These are phyloP conservation scores for Bauhinia variegata DNA, from an alignment of 306 rosid species.

Conservation along the genomic window DNA sequence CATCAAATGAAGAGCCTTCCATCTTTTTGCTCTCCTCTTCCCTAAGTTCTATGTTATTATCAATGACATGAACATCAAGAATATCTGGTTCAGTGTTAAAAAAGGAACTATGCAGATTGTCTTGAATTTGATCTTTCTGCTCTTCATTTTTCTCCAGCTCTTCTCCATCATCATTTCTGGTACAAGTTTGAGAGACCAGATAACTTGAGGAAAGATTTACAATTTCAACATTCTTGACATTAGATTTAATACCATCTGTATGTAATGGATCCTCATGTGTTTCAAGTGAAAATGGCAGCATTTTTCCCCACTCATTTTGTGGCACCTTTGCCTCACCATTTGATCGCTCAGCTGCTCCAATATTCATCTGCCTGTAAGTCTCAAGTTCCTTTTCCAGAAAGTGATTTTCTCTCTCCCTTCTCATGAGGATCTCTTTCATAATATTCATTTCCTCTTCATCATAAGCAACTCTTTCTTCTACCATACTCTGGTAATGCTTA, in stretches of 20 bases:
- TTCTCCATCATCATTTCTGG: slow-evolving; percentile 36
- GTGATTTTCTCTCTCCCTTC: slow-evolving; percentile 78
- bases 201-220: slow-evolving; percentile 28
- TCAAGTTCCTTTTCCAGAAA: slow-evolving; percentile 76
- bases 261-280: slow-evolving; percentile 33
- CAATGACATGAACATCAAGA: slow-evolving; percentile 72
- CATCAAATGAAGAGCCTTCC: slow-evolving; percentile 32
- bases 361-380: slow-evolving; percentile 58
- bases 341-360: slow-evolving; percentile 43
- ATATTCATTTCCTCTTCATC: slow-evolving; percentile 88
- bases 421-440: slow-evolving; percentile 80
- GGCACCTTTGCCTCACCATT: slow-evolving; percentile 38
- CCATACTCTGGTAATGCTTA: slow-evolving; percentile 70
- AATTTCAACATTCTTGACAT: slow-evolving; percentile 24
- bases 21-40: slow-evolving; percentile 42
- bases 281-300: slow-evolving; percentile 38
- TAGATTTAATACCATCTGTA: slow-evolving; percentile 32
- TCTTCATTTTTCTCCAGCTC: slow-evolving; percentile 37
- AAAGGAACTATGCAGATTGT: slow-evolving; percentile 29
- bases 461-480: slow-evolving; percentile 76
- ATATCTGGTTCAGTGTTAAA: slow-evolving; percentile 58
- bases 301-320: slow-evolving; percentile 43
- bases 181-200: slow-evolving; percentile 33
- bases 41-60: slow-evolving; percentile 48
- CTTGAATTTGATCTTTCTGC: slow-evolving; percentile 29